phyloP scores from a whole-genome alignment of 208 protist genomes.

The Trypanosoma avium region DNA sequence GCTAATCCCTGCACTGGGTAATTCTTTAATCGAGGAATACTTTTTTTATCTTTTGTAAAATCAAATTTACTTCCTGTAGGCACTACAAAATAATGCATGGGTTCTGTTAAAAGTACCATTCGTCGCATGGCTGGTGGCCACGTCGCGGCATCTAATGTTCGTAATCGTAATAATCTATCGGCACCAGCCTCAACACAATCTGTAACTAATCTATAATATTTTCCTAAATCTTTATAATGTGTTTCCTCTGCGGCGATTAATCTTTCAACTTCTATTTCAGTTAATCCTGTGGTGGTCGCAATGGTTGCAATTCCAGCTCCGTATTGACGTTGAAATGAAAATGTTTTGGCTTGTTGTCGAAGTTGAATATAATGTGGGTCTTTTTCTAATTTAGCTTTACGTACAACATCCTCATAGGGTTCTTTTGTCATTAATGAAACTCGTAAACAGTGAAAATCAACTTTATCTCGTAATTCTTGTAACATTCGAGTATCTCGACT shows the following conservation, averaged over 20 bases:
- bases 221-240: constrained; percentile 81
- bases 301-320: constrained; percentile 82
- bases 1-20: constrained; percentile 90
- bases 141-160: constrained; percentile 61
- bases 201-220: constrained; percentile 82
- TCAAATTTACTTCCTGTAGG: constrained; percentile 89
- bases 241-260: constrained; percentile 85
- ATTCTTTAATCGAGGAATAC: constrained; percentile 87
- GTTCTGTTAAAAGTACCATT: constrained; percentile 77
- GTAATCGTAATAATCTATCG: constrained; percentile 71
- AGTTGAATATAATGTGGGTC: constrained; percentile 87
- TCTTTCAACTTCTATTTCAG: constrained; percentile 78
- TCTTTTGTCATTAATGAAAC: constrained; percentile 90
- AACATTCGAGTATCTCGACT: constrained; percentile 86
- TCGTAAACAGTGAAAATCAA: constrained; percentile 90
- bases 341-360: constrained; percentile 90
- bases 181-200: constrained; percentile 75
- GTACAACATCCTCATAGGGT: constrained; percentile 86
- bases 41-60: constrained; percentile 81
- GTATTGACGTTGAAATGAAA: constrained; percentile 92
- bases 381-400: constrained; percentile 80
- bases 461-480: constrained; percentile 78
- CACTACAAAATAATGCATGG: constrained; percentile 83
- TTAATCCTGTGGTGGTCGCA: constrained; percentile 83
- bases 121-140: constrained; percentile 67